Conservation (phyloP, 2,329 filamentous ascomycete species). For the Gremmenia infestans region DNA sequence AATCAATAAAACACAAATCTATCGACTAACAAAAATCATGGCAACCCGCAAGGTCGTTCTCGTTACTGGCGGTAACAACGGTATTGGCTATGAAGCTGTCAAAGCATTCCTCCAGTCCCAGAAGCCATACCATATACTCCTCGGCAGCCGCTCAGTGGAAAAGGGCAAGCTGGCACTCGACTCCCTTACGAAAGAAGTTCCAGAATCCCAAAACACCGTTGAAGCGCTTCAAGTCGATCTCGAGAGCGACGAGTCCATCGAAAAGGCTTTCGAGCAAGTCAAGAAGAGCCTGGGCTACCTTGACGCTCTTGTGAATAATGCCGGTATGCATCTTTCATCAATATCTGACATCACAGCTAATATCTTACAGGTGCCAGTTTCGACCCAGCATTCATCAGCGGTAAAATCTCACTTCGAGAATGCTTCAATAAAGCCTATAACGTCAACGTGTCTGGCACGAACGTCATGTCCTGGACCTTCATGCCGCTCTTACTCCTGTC, state of each 20-base stretch:
- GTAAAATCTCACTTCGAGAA: slow-evolving; percentile 27
- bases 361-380: slow-evolving; percentile 20
- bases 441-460: slow-evolving; percentile 31
- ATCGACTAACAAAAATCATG: slow-evolving; percentile 1
- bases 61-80: slow-evolving; percentile 40
- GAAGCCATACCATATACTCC: slow-evolving; percentile 36
- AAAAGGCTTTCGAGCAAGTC: slow-evolving; percentile 17
- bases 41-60: slow-evolving; percentile 28
- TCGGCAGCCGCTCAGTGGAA: slow-evolving; percentile 34
- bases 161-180: slow-evolving; percentile 34
- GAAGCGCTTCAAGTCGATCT: slow-evolving; percentile 20
- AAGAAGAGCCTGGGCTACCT: slow-evolving; percentile 12
- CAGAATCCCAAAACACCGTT: slow-evolving; percentile 24
- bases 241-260: slow-evolving; percentile 20
- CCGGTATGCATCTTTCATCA: slow-evolving; percentile 10
- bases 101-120: slow-evolving; percentile 36
- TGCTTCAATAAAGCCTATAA: slow-evolving; percentile 26
- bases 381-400: slow-evolving; percentile 28
- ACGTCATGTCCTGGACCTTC: slow-evolving; percentile 30
- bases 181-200: slow-evolving; percentile 31
- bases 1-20: no score
- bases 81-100: slow-evolving; percentile 39
- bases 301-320: slow-evolving; percentile 23
- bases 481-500: slow-evolving; percentile 38
- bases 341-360: no score